phyloP scores from a whole-genome alignment of 805 yeast species.

The Helenozyma rhizophorensis region DNA sequence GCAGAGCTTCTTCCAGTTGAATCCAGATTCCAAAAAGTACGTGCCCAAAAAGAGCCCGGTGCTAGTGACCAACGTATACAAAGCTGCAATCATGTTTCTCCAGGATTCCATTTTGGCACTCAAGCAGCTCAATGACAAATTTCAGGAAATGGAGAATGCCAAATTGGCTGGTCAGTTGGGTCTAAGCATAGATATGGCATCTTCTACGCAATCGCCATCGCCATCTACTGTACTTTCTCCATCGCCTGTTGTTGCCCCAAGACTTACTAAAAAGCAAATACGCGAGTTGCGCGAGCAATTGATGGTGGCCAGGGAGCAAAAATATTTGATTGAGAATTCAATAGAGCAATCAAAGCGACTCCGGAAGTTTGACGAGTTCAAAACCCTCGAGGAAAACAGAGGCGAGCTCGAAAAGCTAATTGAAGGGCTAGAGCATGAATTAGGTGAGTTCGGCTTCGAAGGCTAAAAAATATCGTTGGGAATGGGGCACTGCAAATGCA shows the following conservation, averaged over 20 bases:
- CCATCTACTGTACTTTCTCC: neutral
- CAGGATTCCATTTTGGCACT: slow-evolving; percentile 65
- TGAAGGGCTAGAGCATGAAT: slow-evolving; percentile 36
- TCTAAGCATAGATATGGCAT: neutral
- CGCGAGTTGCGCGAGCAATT: slow-evolving; percentile 64
- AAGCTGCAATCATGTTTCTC: slow-evolving; percentile 53
- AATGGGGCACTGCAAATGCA: too few relatives aligned
- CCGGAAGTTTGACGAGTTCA: slow-evolving; percentile 74
- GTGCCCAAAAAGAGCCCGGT: slow-evolving; percentile 8
- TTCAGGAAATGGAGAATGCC: slow-evolving; percentile 28
- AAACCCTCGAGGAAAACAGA: slow-evolving; percentile 53
- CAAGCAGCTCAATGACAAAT: slow-evolving; percentile 51
- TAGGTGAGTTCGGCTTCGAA: slow-evolving; percentile 52
- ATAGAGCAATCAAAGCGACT: slow-evolving; percentile 57
- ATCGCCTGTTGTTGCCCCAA: slow-evolving; percentile 14
- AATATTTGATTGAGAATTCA: slow-evolving; percentile 63
- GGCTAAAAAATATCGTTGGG: too few relatives aligned
- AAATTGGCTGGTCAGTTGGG: slow-evolving; percentile 12
- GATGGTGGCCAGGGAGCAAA: slow-evolving; percentile 85
- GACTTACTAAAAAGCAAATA: slow-evolving; percentile 47
- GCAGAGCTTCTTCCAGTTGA: slow-evolving; percentile 5
- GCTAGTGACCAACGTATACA: slow-evolving; percentile 49
- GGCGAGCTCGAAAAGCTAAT: slow-evolving; percentile 53
- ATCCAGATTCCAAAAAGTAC: slow-evolving; percentile 1
- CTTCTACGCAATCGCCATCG: slow-evolving; percentile 1